These are phyloP conservation scores for Solanum microdontum DNA, from an alignment of 257 asterid genomes.

Conservation along the genomic window DNA sequence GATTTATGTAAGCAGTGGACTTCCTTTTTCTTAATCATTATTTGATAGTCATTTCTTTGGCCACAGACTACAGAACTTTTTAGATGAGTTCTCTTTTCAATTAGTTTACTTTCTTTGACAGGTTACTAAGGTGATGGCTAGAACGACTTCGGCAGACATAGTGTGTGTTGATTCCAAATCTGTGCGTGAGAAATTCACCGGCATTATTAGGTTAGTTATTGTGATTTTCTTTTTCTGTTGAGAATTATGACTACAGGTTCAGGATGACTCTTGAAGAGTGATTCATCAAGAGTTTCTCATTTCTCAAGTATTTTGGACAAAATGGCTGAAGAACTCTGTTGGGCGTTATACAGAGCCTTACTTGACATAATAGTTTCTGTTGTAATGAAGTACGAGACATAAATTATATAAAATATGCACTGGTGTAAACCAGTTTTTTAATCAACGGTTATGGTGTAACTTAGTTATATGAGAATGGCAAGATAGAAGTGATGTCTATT, in stretches of 20 bases:
- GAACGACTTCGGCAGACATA: conserved; percentile 77
- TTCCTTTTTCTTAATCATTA: not conserved
- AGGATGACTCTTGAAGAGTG: not conserved
- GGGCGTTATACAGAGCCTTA: not conserved
- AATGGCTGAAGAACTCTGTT: not conserved
- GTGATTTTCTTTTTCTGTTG: not conserved
- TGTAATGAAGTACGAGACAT: not conserved
- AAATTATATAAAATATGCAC: not conserved
- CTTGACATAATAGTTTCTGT: not conserved
- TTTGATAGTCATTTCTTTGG: not conserved
- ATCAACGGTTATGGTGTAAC: not conserved
- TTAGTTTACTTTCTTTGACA: conserved; percentile 10
- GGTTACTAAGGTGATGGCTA: conserved; percentile 93
- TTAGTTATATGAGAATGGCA: not conserved
- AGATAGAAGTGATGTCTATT: not conserved
- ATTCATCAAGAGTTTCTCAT: not conserved
- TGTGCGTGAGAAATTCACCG: conserved; percentile 70
- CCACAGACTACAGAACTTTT: not conserved
- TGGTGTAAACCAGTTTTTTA: not conserved
- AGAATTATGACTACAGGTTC: not conserved
- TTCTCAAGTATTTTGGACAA: not conserved
- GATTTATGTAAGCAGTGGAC: not conserved
- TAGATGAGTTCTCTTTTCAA: not conserved
- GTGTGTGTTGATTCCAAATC: conserved; percentile 82
- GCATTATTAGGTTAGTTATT: conserved; percentile 57